Evolutionary conservation across 805 yeast genomes (phyloP).

Genomic region (Komagataella mondaviorum): DNA sequence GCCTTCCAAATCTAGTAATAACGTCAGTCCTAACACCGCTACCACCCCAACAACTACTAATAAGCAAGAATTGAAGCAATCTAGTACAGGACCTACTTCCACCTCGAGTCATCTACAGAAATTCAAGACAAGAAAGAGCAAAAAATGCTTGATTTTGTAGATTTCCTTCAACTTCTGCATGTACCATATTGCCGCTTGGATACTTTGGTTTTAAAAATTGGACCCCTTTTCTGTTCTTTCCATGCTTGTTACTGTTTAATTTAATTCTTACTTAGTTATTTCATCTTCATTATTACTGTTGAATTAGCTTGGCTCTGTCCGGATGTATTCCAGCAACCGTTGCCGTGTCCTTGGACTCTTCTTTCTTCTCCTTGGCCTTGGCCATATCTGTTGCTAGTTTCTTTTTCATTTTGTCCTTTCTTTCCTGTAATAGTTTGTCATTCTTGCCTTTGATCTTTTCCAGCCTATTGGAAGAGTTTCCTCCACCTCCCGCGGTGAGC

Average conservation of each 20-base stretch:
- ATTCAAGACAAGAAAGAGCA: constrained; percentile 24
- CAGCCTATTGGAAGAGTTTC: constrained; percentile 58
- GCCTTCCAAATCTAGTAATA: constrained; percentile 3
- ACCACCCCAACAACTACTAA: not conserved
- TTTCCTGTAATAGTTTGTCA: constrained; percentile 57
- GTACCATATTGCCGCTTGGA: not conserved
- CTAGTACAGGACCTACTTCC: not conserved
- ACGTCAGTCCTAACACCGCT: not conserved
- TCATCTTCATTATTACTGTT: constrained; percentile 5
- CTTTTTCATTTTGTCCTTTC: constrained; percentile 43
- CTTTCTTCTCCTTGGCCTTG: constrained; percentile 6
- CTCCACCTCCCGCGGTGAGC: constrained; percentile 97
- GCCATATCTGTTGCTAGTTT: constrained; percentile 22
- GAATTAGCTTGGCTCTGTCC: constrained; percentile 42
- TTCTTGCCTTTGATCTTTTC: constrained; percentile 72
- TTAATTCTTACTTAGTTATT: not conserved
- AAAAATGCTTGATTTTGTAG: constrained; percentile 34
- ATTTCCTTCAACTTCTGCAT: not conserved
- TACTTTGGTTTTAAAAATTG: not conserved
- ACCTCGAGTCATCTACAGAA: not conserved
- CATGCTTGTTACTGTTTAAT: not conserved
- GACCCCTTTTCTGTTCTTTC: not conserved
- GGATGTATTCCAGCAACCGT: constrained; percentile 41
- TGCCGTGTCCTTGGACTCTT: constrained; percentile 4
- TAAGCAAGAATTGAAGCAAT: not conserved